These are phyloP conservation scores for Cutaneotrichosporon mucoides DNA, from an alignment of 1,284 basidiomycete species.

Conservation along the genomic window DNA sequence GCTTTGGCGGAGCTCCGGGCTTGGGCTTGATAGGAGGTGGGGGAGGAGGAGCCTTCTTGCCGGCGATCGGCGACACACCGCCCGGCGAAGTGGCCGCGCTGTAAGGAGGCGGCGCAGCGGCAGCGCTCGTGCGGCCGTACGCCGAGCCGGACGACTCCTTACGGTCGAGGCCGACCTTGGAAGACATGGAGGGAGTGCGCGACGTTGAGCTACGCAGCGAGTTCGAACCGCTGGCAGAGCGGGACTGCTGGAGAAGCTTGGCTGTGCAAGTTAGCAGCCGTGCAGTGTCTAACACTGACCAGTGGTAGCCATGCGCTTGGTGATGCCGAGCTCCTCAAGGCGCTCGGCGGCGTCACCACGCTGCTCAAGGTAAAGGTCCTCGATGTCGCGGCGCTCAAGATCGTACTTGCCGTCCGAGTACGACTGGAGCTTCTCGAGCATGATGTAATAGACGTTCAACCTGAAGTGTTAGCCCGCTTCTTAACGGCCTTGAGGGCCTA, in stretches of 20 bases:
- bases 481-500: constrained; percentile 21
- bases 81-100: constrained; percentile 26
- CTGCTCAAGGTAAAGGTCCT: constrained; percentile 70
- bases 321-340: constrained; percentile 71
- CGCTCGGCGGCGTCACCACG: constrained; percentile 71
- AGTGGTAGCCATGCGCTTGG: constrained; percentile 74
- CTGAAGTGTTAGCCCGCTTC: constrained; percentile 48
- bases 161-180: constrained; percentile 37
- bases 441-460: constrained; percentile 88
- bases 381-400: constrained; percentile 65
- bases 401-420: constrained; percentile 86
- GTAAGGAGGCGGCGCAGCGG: constrained; percentile 47
- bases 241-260: constrained; percentile 27
- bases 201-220: constrained; percentile 1
- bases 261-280: constrained; percentile 9
- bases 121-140: constrained; percentile 31
- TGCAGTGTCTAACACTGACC: constrained; percentile 54
- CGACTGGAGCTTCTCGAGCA: constrained; percentile 84
- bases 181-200: constrained; percentile 51
- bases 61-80: constrained; percentile 47
- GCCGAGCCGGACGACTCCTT: constrained; percentile 47
- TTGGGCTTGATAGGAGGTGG: constrained; percentile 77
- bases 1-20: constrained; percentile 57
- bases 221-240: constrained; percentile 5
- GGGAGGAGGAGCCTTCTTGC: constrained; percentile 79